Conservation (phyloP, 495 filamentous ascomycete genomes). For the Penicillium herquei region DNA sequence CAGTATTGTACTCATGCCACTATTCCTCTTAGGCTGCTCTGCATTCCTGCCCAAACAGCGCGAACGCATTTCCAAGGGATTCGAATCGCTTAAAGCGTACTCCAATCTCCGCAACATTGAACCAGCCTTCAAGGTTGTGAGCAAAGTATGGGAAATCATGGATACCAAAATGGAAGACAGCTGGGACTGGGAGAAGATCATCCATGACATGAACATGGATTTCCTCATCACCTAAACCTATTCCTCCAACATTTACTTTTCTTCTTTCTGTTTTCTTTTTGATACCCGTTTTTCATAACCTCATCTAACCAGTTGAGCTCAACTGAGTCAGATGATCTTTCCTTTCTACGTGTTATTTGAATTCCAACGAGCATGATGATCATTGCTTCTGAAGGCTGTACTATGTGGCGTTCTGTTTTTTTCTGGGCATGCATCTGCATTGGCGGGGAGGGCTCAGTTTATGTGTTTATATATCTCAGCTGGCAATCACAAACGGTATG, state of each 20-base stretch:
- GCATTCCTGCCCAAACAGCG: constrained; percentile 70
- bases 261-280: constrained; percentile 9
- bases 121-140: constrained; percentile 70
- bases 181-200: constrained; percentile 92
- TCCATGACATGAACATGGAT: constrained; percentile 72
- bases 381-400: constrained; percentile 18
- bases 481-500: constrained; percentile 4
- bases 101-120: constrained; percentile 80
- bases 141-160: constrained; percentile 82
- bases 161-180: constrained; percentile 66
- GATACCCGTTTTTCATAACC: constrained; percentile 14
- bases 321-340: not conserved
- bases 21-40: constrained; percentile 85
- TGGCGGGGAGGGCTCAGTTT: constrained; percentile 7
- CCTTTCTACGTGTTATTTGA: constrained; percentile 7
- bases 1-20: constrained; percentile 81
- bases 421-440: constrained; percentile 20
- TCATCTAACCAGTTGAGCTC: constrained; percentile 4
- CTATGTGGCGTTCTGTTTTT: constrained; percentile 21
- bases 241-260: constrained; percentile 1
- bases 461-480: constrained; percentile 4
- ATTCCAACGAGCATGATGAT: constrained; percentile 17
- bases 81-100: constrained; percentile 70
- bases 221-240: constrained; percentile 67
- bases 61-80: constrained; percentile 64